phyloP scores from a whole-genome alignment of 2,329 filamentous ascomycete species.

The Microsporum audouinii region DNA sequence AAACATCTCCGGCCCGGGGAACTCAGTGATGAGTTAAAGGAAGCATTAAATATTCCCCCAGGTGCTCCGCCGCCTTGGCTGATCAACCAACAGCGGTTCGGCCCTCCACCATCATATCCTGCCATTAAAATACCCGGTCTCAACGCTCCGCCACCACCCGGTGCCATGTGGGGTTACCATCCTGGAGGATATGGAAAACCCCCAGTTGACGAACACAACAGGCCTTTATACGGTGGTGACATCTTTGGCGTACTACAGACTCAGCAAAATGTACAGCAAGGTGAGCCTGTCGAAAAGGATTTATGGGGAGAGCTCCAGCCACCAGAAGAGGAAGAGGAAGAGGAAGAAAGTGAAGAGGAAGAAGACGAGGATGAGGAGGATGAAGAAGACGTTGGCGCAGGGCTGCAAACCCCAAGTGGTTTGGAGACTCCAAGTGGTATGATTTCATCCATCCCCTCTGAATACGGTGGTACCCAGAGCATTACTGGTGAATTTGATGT shows the following conservation, averaged over 20 bases:
- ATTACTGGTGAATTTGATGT: slow-evolving; percentile 82
- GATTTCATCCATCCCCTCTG: slow-evolving; percentile 67
- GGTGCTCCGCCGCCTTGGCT: slow-evolving; percentile 93
- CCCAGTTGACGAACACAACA: slow-evolving; percentile 83
- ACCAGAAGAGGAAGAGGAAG: slow-evolving; percentile 57
- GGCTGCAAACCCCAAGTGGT: slow-evolving; percentile 62
- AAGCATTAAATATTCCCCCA: slow-evolving; percentile 85
- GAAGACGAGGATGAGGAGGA: slow-evolving; percentile 57
- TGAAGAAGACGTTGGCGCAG: slow-evolving; percentile 51
- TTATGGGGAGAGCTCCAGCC: slow-evolving; percentile 88
- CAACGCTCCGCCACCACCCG: slow-evolving; percentile 81
- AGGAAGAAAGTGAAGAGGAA: slow-evolving; percentile 58
- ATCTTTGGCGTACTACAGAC: slow-evolving; percentile 70
- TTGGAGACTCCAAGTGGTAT: slow-evolving; percentile 72
- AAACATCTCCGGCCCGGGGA: slow-evolving; percentile 84
- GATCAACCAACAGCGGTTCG: slow-evolving; percentile 89
- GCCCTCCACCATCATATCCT: slow-evolving; percentile 87
- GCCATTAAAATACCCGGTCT: slow-evolving; percentile 89
- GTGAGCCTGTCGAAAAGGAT: slow-evolving; percentile 73
- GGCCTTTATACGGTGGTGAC: slow-evolving; percentile 85
- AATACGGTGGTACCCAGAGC: slow-evolving; percentile 63
- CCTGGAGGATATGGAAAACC: slow-evolving; percentile 95
- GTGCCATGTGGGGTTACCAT: slow-evolving; percentile 87
- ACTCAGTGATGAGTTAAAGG: slow-evolving; percentile 75
- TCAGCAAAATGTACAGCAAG: slow-evolving; percentile 50